Evolutionary conservation across 495 filamentous ascomycete genomes (phyloP).

Genomic region (Penicillium diatomitis): DNA sequence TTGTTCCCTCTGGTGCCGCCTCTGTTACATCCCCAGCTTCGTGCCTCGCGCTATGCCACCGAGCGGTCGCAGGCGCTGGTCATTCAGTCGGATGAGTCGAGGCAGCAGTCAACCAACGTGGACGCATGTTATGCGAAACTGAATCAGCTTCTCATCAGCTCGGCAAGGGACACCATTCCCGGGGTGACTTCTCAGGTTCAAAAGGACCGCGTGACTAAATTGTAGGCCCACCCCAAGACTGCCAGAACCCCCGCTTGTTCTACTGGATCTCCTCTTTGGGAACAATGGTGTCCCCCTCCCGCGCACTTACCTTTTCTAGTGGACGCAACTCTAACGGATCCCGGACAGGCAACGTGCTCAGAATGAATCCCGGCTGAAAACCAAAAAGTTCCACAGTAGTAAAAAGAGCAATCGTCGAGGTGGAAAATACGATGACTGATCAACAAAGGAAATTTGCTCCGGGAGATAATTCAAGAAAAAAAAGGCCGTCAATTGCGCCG

Average conservation of each 20-base stretch:
- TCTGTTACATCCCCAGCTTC: slow-evolving; percentile 54
- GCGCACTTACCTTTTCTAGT: neutral
- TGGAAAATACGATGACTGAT: slow-evolving; percentile 34
- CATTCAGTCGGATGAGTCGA: slow-evolving; percentile 58
- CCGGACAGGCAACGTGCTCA: slow-evolving; percentile 56
- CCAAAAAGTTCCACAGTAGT: slow-evolving; percentile 67
- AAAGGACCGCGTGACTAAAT: slow-evolving; percentile 45
- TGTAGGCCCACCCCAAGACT: slow-evolving; percentile 44
- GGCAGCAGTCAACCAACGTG: slow-evolving; percentile 57
- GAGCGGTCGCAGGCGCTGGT: slow-evolving; percentile 51
- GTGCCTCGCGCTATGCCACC: slow-evolving; percentile 61
- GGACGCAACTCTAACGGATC: neutral
- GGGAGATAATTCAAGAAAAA: no score
- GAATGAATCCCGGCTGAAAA: slow-evolving; percentile 57
- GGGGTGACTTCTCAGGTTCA: slow-evolving; percentile 58
- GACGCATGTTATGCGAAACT: slow-evolving; percentile 57
- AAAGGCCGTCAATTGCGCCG: no score
- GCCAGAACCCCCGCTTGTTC: no score
- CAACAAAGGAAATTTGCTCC: slow-evolving; percentile 3
- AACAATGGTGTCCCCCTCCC: no score
- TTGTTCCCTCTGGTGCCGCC: slow-evolving; percentile 57
- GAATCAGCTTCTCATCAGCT: slow-evolving; percentile 44
- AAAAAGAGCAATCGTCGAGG: slow-evolving; percentile 70
- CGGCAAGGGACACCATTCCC: slow-evolving; percentile 45
- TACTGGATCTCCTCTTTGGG: no score